These are phyloP conservation scores for Scopulariopsis brevicaulis DNA, from an alignment of 2,329 filamentous ascomycete genomes.

Conservation along the genomic window DNA sequence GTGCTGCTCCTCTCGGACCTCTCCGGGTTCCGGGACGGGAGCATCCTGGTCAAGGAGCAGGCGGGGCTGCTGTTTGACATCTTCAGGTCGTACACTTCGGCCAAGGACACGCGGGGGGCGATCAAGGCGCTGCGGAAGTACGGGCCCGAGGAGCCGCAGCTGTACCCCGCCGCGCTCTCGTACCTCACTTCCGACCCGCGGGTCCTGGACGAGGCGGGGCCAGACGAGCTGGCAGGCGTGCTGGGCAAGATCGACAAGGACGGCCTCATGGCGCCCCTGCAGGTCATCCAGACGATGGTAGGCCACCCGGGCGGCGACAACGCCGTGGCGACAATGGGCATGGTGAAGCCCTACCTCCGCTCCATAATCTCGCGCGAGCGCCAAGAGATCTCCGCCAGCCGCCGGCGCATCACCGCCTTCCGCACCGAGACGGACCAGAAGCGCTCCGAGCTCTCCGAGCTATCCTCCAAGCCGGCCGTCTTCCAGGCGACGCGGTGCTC, in stretches of 20 bases:
- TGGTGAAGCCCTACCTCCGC: constrained; percentile 87
- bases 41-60: constrained; percentile 85
- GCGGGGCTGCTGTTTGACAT: constrained; percentile 89
- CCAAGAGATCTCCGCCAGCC: constrained; percentile 71
- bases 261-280: constrained; percentile 85
- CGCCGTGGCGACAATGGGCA: constrained; percentile 88
- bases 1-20: constrained; percentile 87
- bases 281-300: constrained; percentile 89
- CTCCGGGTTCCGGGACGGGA: constrained; percentile 81
- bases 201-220: constrained; percentile 74
- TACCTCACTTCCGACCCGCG: constrained; percentile 83
- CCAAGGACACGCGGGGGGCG: constrained; percentile 81
- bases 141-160: constrained; percentile 76
- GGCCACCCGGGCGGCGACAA: constrained; percentile 24
- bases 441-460: constrained; percentile 63
- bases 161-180: constrained; percentile 84
- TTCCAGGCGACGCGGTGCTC: constrained; percentile 88
- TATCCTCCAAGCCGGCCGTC: constrained; percentile 69
- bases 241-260: constrained; percentile 81
- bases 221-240: constrained; percentile 68
- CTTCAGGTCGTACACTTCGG: constrained; percentile 88
- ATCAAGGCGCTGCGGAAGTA: constrained; percentile 88
- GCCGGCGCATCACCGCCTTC: constrained; percentile 72
- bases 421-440: constrained; percentile 74
- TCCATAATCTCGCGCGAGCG: constrained; percentile 83